Base-by-base conservation (phyloP, 2,329 filamentous ascomycete species). In the Metarhizium robertsii region DNA sequence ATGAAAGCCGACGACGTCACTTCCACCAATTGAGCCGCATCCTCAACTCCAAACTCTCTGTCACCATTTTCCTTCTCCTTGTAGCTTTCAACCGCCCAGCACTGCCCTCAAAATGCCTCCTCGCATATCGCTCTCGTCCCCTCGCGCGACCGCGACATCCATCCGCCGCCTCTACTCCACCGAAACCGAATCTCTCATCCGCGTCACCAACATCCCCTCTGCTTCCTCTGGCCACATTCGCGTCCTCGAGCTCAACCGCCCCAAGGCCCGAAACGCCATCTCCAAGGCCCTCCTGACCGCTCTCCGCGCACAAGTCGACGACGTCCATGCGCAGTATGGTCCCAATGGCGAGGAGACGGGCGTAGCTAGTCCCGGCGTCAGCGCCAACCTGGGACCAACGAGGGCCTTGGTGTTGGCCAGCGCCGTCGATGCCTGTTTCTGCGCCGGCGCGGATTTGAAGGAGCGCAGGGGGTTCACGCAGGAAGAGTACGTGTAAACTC, bases 401-500 rank as follows among this genome's bases (percentile, higher is more conserved):
- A 77, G 94, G 61, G 92, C 89, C 2, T 70, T 99, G 62, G 83
- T 99, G 45, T 64, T 99, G 16, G 88, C 90, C 11, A 95, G 89
- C 66, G 89, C 90, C 45, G 80, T 90, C n/a, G 90, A 96, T 63
- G 78, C 83, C 29, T 87, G 85, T 64, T 99, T 99, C 71, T 99
- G 94, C 71, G 90, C 94, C 0, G 94, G 94, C 42, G 94, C 94
- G 4, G 94, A 99, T 68, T 73, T 99, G 65, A 97, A 96, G 69
- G 92, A 96, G 76, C 78, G 92, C 32, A 80, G 81, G 57, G 81
- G 79, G 4, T 94, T 96, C 71, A 86, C 83, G 1, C 79, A 78
- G 58, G 81, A 90, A 63, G 87, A 96, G 91, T 95, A 70, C 59
- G 83, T 47, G 7, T 11, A 10, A 11, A 10, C 7, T 14, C 40